Conservation (phyloP, 352 stramenopile genomes). For the Phytopythium montanum region DNA sequence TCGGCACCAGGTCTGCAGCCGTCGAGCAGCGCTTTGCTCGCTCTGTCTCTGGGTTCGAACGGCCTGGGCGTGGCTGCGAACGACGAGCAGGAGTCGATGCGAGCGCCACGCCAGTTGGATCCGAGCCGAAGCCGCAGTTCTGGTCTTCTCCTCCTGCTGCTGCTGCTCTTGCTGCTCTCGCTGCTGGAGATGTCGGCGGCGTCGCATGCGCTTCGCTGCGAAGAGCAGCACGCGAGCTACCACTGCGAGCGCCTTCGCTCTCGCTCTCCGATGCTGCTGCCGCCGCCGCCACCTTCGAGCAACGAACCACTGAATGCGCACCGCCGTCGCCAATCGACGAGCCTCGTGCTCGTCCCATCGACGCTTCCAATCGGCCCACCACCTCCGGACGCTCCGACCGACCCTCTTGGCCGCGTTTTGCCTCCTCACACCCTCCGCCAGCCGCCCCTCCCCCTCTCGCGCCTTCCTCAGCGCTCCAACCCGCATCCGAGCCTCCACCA, state of each 20-base stretch:
- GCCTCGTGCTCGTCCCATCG: not conserved
- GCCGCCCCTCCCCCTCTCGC: not conserved
- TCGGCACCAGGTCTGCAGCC: not conserved
- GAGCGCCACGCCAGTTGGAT: slow-evolving; percentile 38
- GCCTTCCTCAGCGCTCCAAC: not conserved
- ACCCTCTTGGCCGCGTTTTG: slow-evolving; percentile 11
- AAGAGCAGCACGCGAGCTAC: not conserved
- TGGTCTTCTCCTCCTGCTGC: not conserved
- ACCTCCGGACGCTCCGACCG: slow-evolving; percentile 27
- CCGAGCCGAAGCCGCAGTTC: slow-evolving; percentile 2
- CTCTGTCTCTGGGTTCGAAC: not conserved
- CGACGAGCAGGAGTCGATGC: slow-evolving; percentile 16
- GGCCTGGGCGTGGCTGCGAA: slow-evolving; percentile 8
- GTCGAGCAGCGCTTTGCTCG: not conserved
- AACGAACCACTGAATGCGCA: slow-evolving; percentile 26
- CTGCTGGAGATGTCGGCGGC: not conserved
- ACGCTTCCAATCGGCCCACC: slow-evolving; percentile 11
- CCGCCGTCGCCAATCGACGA: slow-evolving; percentile 4
- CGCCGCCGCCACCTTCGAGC: not conserved
- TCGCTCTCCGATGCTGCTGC: not conserved
- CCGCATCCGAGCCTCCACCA: not conserved
- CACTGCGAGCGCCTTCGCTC: not conserved
- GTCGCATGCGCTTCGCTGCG: not conserved
- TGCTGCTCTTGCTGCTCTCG: not conserved
- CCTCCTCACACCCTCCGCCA: not conserved